These are phyloP conservation scores for Symbiodinium natans DNA, from an alignment of 73 alveolate species.

Conservation along the genomic window DNA sequence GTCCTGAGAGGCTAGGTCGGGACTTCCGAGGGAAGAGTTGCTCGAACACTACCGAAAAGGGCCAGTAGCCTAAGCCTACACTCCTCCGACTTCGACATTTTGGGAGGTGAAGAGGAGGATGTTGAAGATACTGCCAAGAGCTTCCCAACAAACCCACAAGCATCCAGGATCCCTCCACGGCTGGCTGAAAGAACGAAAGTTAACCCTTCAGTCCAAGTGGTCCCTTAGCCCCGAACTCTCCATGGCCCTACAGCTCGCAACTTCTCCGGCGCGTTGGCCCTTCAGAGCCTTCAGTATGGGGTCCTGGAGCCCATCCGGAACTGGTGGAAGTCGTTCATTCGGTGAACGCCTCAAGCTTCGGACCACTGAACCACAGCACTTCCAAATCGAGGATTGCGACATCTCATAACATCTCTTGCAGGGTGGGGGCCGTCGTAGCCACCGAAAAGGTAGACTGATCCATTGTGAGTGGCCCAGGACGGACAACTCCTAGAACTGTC, in stretches of 20 bases:
- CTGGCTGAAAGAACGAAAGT: too few species aligned
- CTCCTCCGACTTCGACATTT: too few species aligned
- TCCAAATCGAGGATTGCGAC: too few species aligned
- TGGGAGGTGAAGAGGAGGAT: too few species aligned
- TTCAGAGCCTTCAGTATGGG: too few species aligned
- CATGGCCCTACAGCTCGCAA: background rate
- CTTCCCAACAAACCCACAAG: background rate
- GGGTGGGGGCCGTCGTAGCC: conserved; percentile 97
- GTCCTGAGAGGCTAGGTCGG: background rate
- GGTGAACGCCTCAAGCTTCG: conserved; percentile 72
- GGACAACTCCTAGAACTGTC: conserved; percentile 95
- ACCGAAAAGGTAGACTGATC: conserved; percentile 97
- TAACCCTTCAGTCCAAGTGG: too few species aligned
- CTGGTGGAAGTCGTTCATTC: conserved; percentile 97
- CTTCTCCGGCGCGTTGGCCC: background rate
- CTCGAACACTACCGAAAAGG: background rate
- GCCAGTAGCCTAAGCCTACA: too few species aligned
- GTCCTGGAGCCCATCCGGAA: conserved; percentile 94
- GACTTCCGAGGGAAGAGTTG: background rate
- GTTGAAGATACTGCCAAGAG: too few species aligned
- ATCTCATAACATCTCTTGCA: background rate
- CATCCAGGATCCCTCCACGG: background rate
- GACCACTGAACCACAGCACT: background rate
- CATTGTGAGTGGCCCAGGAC: conserved; percentile 96
- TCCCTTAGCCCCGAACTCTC: too few species aligned